These are phyloP conservation scores for Candida khao-thaluensis DNA, from an alignment of 805 yeast species.

Conservation along the genomic window DNA sequence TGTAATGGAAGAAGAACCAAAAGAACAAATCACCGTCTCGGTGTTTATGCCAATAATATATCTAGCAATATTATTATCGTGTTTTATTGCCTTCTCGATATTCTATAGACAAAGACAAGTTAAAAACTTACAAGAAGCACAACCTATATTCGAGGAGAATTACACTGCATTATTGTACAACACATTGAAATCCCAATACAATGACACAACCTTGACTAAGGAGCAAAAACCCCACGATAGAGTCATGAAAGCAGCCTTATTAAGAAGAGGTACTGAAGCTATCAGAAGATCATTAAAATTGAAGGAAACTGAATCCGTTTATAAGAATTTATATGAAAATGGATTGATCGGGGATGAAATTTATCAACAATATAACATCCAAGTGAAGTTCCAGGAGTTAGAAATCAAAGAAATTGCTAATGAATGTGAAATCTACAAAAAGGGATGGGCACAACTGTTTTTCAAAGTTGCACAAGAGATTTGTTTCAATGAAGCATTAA, in stretches of 20 bases:
- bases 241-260: slow-evolving; percentile 60
- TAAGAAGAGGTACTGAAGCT: slow-evolving; percentile 76
- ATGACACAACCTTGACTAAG: slow-evolving; percentile 37
- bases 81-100: slow-evolving; percentile 67
- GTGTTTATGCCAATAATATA: slow-evolving; percentile 71
- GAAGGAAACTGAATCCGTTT: slow-evolving; percentile 71
- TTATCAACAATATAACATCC: slow-evolving; percentile 75
- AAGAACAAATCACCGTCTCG: slow-evolving; percentile 31
- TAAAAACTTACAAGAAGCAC: slow-evolving; percentile 52
- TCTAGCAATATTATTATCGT: slow-evolving; percentile 63
- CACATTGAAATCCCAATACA: slow-evolving; percentile 50
- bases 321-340: slow-evolving; percentile 71
- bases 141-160: slow-evolving; percentile 74
- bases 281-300: slow-evolving; percentile 78
- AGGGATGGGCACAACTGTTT: slow-evolving; percentile 77
- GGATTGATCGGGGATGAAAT: slow-evolving; percentile 92
- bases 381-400: slow-evolving; percentile 72
- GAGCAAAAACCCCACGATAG: slow-evolving; percentile 68
- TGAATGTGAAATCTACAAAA: slow-evolving; percentile 71
- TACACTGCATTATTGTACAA: slow-evolving; percentile 62
- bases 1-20: slow-evolving; percentile 20
- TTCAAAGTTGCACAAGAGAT: slow-evolving; percentile 84
- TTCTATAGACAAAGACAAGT: slow-evolving; percentile 60
- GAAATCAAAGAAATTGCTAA: slow-evolving; percentile 74
- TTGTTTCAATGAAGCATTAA: slow-evolving; percentile 86